phyloP scores from a whole-genome alignment of 1,139 yeast genomes.

The Debaryomycetaceae sp. region DNA sequence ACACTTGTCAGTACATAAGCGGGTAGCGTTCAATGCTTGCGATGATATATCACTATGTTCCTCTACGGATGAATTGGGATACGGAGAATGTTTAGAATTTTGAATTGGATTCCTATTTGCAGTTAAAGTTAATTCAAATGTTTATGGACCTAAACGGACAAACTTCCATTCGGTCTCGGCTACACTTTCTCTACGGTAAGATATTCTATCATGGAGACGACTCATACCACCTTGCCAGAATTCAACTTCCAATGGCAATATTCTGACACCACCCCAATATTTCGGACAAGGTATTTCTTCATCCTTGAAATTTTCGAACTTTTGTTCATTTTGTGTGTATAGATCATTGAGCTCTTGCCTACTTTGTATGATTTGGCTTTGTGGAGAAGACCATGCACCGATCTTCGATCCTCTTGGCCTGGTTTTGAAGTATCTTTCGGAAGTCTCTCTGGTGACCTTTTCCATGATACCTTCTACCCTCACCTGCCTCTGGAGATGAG shows the following conservation, averaged over 20 bases:
- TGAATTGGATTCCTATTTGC: too few relatives aligned
- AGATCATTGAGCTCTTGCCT: constrained; percentile 62
- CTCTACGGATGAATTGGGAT: not conserved
- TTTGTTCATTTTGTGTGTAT: constrained; percentile 46
- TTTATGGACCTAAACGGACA: constrained; percentile 71
- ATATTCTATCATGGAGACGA: constrained; percentile 85
- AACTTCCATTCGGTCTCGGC: constrained; percentile 56
- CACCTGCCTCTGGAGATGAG: constrained; percentile 83
- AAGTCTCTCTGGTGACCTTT: constrained; percentile 66
- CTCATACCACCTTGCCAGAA: constrained; percentile 96
- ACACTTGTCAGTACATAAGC: not conserved
- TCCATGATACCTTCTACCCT: constrained; percentile 87
- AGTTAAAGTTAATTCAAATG: too few relatives aligned
- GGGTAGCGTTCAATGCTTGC: not conserved
- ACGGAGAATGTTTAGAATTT: not conserved
- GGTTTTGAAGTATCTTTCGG: constrained; percentile 74
- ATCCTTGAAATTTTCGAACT: constrained; percentile 54
- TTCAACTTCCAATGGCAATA: constrained; percentile 86
- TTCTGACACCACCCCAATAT: constrained; percentile 91
- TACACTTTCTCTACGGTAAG: constrained; percentile 56
- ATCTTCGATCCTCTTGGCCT: constrained; percentile 91
- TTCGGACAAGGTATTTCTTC: constrained; percentile 86
- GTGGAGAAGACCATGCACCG: constrained; percentile 98
- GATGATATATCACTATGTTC: not conserved
- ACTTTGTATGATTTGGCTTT: constrained; percentile 55